A percentile compares a stretch with the other conserved stretches of the same genome.
Evolutionary conservation across 345 rosid genomes (phyloP).

Genomic region (Clarkia xantiana): DNA sequence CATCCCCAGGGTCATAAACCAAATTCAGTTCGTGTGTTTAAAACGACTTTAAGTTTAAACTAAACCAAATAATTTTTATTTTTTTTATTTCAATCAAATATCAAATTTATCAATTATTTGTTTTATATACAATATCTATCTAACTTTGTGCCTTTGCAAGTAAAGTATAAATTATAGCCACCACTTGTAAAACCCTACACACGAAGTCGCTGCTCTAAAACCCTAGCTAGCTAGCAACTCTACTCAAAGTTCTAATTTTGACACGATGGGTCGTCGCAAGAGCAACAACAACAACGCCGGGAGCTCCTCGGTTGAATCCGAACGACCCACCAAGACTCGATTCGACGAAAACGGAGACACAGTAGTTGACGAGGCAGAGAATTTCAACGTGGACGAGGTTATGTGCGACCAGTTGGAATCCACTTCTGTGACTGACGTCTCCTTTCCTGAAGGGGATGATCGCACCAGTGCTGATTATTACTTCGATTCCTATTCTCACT

Average conservation of each 20-base stretch:
- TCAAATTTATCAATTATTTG: too few relatives aligned
- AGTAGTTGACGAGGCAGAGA: conserved; percentile 13
- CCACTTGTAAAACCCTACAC: too few relatives aligned
- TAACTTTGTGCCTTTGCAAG: too few relatives aligned
- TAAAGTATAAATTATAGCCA: too few relatives aligned
- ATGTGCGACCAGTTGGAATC: conserved; percentile 14
- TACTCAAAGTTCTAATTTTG: neutral
- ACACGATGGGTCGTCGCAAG: conserved; percentile 15
- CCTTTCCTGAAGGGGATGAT: conserved; percentile 32
- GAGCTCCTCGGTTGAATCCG: conserved; percentile 8
- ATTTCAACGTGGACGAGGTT: conserved; percentile 25
- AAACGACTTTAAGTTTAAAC: too few relatives aligned
- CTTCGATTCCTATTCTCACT: conserved; percentile 97
- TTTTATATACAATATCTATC: too few relatives aligned
- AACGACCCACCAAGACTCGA: conserved; percentile 29
- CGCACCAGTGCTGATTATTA: conserved; percentile 95
- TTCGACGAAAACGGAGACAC: conserved; percentile 30
- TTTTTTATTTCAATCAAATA: too few relatives aligned
- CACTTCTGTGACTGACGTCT: conserved; percentile 18
- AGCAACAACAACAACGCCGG: conserved; percentile 3
- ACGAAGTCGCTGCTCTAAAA: neutral
- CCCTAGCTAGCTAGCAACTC: conserved; percentile 9
- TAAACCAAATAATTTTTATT: too few relatives aligned
- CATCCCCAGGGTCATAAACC: too few relatives aligned
- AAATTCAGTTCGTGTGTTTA: too few relatives aligned